These are phyloP conservation scores for Elsinoe ampelina DNA, from an alignment of 2,329 filamentous ascomycete species.

Conservation along the genomic window DNA sequence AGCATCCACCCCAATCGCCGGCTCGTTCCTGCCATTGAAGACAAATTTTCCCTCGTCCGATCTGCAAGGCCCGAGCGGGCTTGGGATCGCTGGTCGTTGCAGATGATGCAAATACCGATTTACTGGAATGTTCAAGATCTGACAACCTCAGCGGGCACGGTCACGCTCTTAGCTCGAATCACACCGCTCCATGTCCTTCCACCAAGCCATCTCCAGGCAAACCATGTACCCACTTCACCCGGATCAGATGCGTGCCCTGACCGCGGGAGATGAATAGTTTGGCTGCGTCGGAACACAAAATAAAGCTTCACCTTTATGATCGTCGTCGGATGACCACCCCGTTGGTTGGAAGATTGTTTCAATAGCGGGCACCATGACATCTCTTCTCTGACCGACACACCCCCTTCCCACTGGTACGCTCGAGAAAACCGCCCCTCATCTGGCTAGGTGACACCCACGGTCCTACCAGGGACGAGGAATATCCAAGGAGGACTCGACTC, in stretches of 20 bases:
- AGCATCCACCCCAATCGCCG: neutral
- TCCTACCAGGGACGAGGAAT: neutral
- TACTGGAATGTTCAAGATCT: constrained; percentile 7
- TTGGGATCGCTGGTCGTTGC: constrained; percentile 6
- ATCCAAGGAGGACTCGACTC: neutral
- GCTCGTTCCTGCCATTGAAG: neutral
- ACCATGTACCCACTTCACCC: neutral
- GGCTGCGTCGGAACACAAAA: neutral
- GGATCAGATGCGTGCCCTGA: neutral
- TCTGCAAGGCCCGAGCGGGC: neutral
- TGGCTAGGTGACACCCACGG: neutral
- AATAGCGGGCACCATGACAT: constrained; percentile 8
- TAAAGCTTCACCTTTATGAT: constrained; percentile 3
- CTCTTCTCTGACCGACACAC: neutral
- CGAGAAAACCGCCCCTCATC: neutral
- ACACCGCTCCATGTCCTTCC: neutral
- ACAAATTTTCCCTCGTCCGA: neutral
- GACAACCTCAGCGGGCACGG: constrained; percentile 3
- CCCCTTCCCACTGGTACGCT: neutral
- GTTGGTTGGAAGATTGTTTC: constrained; percentile 1
- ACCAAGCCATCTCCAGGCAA: neutral
- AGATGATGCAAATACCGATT: constrained; percentile 6
- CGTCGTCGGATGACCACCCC: constrained; percentile 4
- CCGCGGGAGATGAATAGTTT: constrained; percentile 2
- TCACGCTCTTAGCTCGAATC: neutral